A percentile compares a stretch with the other conserved stretches of the same genome.
phyloP scores from a whole-genome alignment of 495 filamentous ascomycete genomes.

The Talaromyces stipitatus region DNA sequence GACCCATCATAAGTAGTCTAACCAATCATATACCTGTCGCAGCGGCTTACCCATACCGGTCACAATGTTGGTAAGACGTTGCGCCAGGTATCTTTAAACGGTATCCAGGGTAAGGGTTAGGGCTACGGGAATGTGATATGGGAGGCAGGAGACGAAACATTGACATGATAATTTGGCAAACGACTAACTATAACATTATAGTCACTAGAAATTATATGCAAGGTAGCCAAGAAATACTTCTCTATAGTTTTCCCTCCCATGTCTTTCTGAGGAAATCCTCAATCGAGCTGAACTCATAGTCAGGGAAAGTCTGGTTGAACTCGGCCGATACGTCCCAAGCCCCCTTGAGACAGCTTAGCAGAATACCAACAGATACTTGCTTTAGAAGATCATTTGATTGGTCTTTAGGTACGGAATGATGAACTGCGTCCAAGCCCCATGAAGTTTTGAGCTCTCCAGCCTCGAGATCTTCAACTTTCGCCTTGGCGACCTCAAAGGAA shows the following conservation, averaged over 20 bases:
- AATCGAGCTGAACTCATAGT: constrained; percentile 33
- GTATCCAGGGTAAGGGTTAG: too few relatives aligned
- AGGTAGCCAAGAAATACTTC: background rate
- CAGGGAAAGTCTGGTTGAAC: constrained; percentile 38
- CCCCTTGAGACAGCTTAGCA: constrained; percentile 28
- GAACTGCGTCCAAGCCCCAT: constrained; percentile 24
- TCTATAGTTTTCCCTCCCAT: constrained; percentile 29
- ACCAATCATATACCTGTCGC: too few relatives aligned
- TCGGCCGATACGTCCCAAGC: constrained; percentile 36
- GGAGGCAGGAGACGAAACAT: too few relatives aligned
- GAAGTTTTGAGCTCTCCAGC: constrained; percentile 30
- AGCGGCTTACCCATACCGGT: too few relatives aligned
- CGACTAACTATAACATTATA: background rate
- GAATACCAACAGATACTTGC: constrained; percentile 23
- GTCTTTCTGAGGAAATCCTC: constrained; percentile 35
- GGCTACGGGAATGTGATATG: too few relatives aligned
- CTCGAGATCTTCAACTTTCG: constrained; percentile 35
- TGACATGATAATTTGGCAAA: background rate
- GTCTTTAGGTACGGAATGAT: constrained; percentile 27
- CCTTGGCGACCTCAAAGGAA: constrained; percentile 27
- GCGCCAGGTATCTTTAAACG: too few relatives aligned
- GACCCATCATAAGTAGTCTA: too few relatives aligned
- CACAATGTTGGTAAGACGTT: too few relatives aligned
- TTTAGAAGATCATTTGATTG: constrained; percentile 19
- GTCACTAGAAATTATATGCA: too few relatives aligned